These are phyloP conservation scores for Salmacisia buchloeana DNA, from an alignment of 1,284 basidiomycete genomes.

Conservation along the genomic window DNA sequence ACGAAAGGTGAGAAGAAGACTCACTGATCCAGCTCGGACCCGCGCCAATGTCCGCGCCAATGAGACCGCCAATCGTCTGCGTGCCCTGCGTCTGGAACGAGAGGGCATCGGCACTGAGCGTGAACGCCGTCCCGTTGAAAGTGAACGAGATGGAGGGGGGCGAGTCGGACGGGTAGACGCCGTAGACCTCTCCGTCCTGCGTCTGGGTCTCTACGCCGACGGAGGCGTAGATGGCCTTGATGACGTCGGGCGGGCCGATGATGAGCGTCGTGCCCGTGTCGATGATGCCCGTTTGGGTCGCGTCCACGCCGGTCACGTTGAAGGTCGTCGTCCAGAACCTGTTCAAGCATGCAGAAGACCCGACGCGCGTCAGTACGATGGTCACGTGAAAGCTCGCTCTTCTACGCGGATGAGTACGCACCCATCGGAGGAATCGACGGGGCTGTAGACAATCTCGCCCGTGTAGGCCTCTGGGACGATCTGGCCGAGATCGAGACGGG, in stretches of 20 bases:
- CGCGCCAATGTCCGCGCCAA: constrained; percentile 7
- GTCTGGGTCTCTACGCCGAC: constrained; percentile 10
- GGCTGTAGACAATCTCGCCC: constrained; percentile 6
- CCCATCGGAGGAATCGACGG: constrained; percentile 5
- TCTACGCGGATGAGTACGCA: background rate
- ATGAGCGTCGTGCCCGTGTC: constrained; percentile 12
- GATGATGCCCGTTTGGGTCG: constrained; percentile 11
- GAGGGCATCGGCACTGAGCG: constrained; percentile 10
- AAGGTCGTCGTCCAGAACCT: constrained; percentile 2
- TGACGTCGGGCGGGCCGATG: constrained; percentile 3
- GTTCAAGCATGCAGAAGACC: background rate
- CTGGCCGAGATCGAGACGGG: constrained; percentile 9
- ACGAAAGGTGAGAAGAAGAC: background rate
- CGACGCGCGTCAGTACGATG: background rate
- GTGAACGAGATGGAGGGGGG: constrained; percentile 11
- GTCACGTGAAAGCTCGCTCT: background rate
- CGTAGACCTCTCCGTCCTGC: constrained; percentile 8
- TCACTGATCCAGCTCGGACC: background rate
- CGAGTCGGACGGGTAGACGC: background rate
- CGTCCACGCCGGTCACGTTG: background rate
- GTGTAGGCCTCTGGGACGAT: constrained; percentile 6
- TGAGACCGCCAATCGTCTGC: background rate
- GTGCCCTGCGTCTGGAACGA: background rate
- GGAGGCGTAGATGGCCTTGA: constrained; percentile 5
- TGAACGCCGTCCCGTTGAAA: constrained; percentile 9